A percentile compares a stretch with the other conserved stretches of the same genome.
These are phyloP conservation scores for Colletotrichum tanaceti DNA, from an alignment of 2,329 filamentous ascomycete species.

Conservation along the genomic window DNA sequence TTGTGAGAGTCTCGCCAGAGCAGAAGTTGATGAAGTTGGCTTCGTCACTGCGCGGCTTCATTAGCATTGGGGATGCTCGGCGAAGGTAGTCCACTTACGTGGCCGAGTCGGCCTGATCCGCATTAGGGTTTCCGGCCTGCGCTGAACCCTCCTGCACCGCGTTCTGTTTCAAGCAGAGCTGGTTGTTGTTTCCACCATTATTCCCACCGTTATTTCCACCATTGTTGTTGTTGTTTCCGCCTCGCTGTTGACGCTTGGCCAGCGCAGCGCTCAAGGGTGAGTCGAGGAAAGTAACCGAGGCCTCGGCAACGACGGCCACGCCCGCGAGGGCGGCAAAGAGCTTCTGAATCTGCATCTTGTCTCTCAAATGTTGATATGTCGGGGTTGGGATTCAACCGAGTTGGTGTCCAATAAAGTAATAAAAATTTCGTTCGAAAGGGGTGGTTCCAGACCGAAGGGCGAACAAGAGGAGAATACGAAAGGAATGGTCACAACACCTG, in stretches of 20 bases:
- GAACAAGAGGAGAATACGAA: conserved; percentile 52
- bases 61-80: background rate
- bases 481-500: conserved; percentile 59
- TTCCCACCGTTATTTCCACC: conserved; percentile 35
- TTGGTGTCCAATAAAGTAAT: conserved; percentile 41
- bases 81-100: conserved; percentile 55
- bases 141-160: conserved; percentile 63
- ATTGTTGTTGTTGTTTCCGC: conserved; percentile 42
- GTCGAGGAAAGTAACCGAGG: conserved; percentile 54
- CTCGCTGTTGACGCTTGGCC: conserved; percentile 54
- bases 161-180: conserved; percentile 41
- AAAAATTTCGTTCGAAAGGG: conserved; percentile 44
- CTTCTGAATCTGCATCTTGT: conserved; percentile 65
- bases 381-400: conserved; percentile 40
- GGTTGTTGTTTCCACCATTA: conserved; percentile 42
- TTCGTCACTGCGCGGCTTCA: conserved; percentile 56
- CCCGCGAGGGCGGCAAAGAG: conserved; percentile 60
- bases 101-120: conserved; percentile 63
- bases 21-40: conserved; percentile 76
- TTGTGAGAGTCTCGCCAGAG: conserved; percentile 64
- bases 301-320: conserved; percentile 59
- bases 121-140: conserved; percentile 58
- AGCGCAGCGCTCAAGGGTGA: conserved; percentile 53
- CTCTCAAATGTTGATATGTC: conserved; percentile 15
- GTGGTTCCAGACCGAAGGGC: conserved; percentile 64